These are phyloP conservation scores for Peniophora sp. DNA, from an alignment of 1,284 basidiomycete genomes.

Conservation along the genomic window DNA sequence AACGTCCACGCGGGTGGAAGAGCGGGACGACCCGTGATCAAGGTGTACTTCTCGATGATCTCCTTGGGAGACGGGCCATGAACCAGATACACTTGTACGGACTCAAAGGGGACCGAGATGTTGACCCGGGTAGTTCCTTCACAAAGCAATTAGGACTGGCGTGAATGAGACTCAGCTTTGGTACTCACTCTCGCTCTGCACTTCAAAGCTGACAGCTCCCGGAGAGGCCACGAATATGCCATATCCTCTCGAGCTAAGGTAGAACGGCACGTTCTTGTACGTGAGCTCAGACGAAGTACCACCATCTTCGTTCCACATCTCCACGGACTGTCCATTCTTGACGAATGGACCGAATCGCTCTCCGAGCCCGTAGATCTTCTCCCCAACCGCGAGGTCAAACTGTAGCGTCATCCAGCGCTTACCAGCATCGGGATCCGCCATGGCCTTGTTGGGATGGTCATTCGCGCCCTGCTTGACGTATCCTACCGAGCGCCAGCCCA, in stretches of 20 bases:
- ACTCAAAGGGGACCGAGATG: slow-evolving; percentile 52
- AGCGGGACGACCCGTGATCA: slow-evolving; percentile 60
- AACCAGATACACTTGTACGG: slow-evolving; percentile 63
- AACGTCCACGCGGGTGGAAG: slow-evolving; percentile 66
- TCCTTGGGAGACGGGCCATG: slow-evolving; percentile 49
- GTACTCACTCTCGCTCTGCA: not conserved
- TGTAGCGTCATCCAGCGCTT: slow-evolving; percentile 1
- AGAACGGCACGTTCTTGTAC: slow-evolving; percentile 71
- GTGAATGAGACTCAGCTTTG: too few species aligned
- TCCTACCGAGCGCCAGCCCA: slow-evolving; percentile 1
- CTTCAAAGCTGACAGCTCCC: not conserved
- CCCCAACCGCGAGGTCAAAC: slow-evolving; percentile 27
- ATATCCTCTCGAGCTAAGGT: slow-evolving; percentile 43
- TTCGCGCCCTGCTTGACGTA: not conserved
- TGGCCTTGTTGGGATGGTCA: slow-evolving; percentile 1
- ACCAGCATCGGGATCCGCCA: slow-evolving; percentile 1
- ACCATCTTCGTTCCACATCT: slow-evolving; percentile 68
- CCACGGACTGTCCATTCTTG: slow-evolving; percentile 65
- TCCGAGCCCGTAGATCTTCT: slow-evolving; percentile 69
- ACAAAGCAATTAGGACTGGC: too few species aligned
- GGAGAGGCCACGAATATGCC: slow-evolving; percentile 17
- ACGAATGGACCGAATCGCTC: slow-evolving; percentile 71
- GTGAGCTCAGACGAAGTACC: slow-evolving; percentile 67
- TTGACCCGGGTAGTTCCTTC: slow-evolving; percentile 48
- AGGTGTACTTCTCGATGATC: slow-evolving; percentile 55